Conservation (phyloP, 148 eudicot genomes). For the Selenicereus undatus region DNA sequence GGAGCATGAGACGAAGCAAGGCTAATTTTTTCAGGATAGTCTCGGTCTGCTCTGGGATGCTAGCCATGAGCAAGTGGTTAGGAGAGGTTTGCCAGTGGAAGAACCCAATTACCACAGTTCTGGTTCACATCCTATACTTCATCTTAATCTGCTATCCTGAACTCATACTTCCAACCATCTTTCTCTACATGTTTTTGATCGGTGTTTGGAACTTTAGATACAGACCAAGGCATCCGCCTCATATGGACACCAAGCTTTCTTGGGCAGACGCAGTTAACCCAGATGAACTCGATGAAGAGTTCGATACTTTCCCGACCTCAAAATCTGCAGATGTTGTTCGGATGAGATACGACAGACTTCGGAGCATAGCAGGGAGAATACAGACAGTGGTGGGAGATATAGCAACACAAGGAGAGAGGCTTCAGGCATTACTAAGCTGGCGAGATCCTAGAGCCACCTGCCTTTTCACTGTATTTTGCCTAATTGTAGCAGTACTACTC, state of each 20-base stretch:
- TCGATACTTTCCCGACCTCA: slow-evolving; percentile 36
- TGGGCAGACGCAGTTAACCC: slow-evolving; percentile 38
- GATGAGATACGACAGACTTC: slow-evolving; percentile 36
- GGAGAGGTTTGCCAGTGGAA: slow-evolving; percentile 41
- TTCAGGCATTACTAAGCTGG: slow-evolving; percentile 35
- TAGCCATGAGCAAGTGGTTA: slow-evolving; percentile 36
- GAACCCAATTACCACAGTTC: slow-evolving; percentile 32
- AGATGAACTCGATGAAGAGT: slow-evolving; percentile 38
- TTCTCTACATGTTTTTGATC: slow-evolving; percentile 37
- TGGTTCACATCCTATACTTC: slow-evolving; percentile 37
- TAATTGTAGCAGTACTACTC: slow-evolving; percentile 24
- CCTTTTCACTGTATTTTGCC: slow-evolving; percentile 33
- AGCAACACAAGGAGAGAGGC: slow-evolving; percentile 37
- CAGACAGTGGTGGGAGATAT: slow-evolving; percentile 38
- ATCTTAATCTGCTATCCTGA: slow-evolving; percentile 37
- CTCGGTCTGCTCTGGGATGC: slow-evolving; percentile 28
- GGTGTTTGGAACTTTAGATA: slow-evolving; percentile 37
- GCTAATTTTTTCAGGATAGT: slow-evolving; percentile 39
- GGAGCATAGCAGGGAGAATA: slow-evolving; percentile 37
- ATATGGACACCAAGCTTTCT: slow-evolving; percentile 37
- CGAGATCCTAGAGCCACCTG: slow-evolving; percentile 40
- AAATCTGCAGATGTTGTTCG: slow-evolving; percentile 27
- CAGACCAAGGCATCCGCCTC: slow-evolving; percentile 36
- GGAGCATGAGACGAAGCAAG: slow-evolving; percentile 41
- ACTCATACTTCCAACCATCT: slow-evolving; percentile 35